Evolutionary conservation across 2,329 filamentous ascomycete species (phyloP).

Genomic region (Phoma sp.): DNA sequence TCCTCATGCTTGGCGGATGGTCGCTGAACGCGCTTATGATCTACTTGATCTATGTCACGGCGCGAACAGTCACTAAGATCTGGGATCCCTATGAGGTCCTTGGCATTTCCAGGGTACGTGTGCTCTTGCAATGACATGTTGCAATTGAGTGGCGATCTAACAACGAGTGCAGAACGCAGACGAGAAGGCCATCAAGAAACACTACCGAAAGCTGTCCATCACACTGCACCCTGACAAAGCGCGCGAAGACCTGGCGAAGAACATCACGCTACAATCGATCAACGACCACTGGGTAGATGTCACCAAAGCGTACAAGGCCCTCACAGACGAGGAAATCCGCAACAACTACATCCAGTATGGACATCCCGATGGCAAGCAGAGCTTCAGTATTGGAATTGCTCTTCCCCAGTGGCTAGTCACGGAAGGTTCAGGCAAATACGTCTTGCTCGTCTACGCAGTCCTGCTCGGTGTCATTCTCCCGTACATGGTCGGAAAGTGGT

Average conservation of each 20-base stretch:
- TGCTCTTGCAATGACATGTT: background rate
- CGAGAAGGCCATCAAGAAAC: slow-evolving; percentile 90
- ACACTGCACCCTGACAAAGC: slow-evolving; percentile 94
- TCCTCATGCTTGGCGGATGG: slow-evolving; percentile 81
- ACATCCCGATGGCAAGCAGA: slow-evolving; percentile 97
- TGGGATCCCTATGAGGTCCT: slow-evolving; percentile 99
- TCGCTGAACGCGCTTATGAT: slow-evolving; percentile 86
- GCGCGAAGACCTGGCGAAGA: slow-evolving; percentile 81
- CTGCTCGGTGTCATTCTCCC: slow-evolving; percentile 90
- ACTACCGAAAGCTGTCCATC: slow-evolving; percentile 86
- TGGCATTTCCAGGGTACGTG: slow-evolving; percentile 77
- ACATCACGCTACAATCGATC: slow-evolving; percentile 83
- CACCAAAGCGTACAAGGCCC: slow-evolving; percentile 96
- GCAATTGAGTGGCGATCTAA: slow-evolving; percentile 25
- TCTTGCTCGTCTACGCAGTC: slow-evolving; percentile 86
- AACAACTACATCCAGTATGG: slow-evolving; percentile 97
- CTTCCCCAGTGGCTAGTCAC: slow-evolving; percentile 91
- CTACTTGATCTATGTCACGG: slow-evolving; percentile 85
- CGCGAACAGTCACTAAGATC: slow-evolving; percentile 74
- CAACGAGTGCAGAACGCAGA: slow-evolving; percentile 68
- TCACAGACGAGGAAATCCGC: slow-evolving; percentile 95
- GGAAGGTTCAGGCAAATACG: slow-evolving; percentile 94
- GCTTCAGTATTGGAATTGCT: slow-evolving; percentile 96
- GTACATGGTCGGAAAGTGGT: slow-evolving; percentile 95
- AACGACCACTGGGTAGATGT: slow-evolving; percentile 93